Conservation (phyloP, 106 monocot genomes). For the Dendrobium catenatum region DNA sequence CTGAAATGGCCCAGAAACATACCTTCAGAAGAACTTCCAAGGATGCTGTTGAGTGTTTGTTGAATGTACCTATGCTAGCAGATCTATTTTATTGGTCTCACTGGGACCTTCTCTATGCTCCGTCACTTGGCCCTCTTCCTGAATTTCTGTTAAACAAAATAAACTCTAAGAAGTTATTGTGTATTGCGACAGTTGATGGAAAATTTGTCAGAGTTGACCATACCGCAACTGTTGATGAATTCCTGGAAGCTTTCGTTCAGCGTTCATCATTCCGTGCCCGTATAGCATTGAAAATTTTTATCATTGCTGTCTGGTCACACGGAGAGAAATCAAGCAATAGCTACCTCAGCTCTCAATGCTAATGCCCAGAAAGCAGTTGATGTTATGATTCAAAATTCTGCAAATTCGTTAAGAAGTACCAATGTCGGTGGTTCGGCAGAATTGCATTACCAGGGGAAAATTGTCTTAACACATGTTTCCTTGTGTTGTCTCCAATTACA, state of each 20-base stretch:
- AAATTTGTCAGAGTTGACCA: slow-evolving; percentile 68
- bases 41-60: slow-evolving; percentile 75
- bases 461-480: no score
- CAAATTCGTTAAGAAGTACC: no score
- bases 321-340: no score
- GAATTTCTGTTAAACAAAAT: slow-evolving; percentile 57
- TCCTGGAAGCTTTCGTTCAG: slow-evolving; percentile 75
- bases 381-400: no score
- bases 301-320: no score
- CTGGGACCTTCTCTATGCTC: slow-evolving; percentile 77
- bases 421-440: no score
- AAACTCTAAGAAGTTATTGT: slow-evolving; percentile 40
- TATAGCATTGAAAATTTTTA: no score
- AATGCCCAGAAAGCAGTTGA: no score
- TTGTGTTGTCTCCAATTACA: no score
- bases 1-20: slow-evolving; percentile 9
- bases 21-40: slow-evolving; percentile 19
- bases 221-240: slow-evolving; percentile 66
- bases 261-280: slow-evolving; percentile 61
- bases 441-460: no score
- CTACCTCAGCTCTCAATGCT: no score
- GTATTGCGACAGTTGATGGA: slow-evolving; percentile 77
- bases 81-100: slow-evolving; percentile 89
- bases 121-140: slow-evolving; percentile 68
- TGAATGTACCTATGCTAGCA: slow-evolving; percentile 77